Conservation (phyloP, 2,329 filamentous ascomycete species). For the Nectriaceae sp. region DNA sequence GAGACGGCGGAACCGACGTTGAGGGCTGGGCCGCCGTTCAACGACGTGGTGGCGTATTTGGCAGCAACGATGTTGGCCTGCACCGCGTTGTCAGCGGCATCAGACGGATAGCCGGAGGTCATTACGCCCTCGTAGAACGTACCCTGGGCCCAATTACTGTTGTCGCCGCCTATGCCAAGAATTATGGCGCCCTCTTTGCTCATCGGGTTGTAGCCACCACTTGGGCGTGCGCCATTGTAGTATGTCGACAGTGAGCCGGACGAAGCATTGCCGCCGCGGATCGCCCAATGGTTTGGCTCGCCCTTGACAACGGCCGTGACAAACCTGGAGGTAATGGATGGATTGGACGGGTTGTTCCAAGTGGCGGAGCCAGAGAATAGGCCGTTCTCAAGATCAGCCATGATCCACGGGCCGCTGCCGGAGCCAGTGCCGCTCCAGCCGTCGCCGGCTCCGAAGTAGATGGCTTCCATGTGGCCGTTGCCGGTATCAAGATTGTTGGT, state of each 20-base stretch:
- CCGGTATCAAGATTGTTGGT: no score
- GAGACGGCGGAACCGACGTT: constrained; percentile 53
- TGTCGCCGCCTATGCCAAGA: constrained; percentile 72
- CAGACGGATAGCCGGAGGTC: constrained; percentile 62
- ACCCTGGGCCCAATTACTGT: constrained; percentile 59
- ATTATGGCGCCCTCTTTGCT: constrained; percentile 65
- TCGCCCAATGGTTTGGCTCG: no score
- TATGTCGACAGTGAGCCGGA: no score
- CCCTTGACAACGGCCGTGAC: no score
- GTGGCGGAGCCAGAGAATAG: no score
- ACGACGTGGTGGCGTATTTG: constrained; percentile 50
- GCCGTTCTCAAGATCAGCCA: constrained; percentile 67
- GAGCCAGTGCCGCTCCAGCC: no score
- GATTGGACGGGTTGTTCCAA: no score
- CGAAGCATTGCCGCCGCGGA: no score
- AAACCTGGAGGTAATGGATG: no score
- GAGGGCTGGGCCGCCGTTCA: constrained; percentile 50
- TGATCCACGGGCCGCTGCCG: no score
- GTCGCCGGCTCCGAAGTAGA: no score
- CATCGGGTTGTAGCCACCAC: constrained; percentile 56
- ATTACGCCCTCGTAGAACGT: constrained; percentile 69
- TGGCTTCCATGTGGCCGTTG: constrained; percentile 68
- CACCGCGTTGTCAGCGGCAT: constrained; percentile 58
- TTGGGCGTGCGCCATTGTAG: constrained; percentile 57
- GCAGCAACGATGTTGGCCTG: constrained; percentile 63